Percentiles rank a stretch among this genome's conserved stretches.
These are phyloP conservation scores for Paxillus ammoniavirescens DNA, from an alignment of 768 basidiomycete genomes.

Conservation along the genomic window DNA sequence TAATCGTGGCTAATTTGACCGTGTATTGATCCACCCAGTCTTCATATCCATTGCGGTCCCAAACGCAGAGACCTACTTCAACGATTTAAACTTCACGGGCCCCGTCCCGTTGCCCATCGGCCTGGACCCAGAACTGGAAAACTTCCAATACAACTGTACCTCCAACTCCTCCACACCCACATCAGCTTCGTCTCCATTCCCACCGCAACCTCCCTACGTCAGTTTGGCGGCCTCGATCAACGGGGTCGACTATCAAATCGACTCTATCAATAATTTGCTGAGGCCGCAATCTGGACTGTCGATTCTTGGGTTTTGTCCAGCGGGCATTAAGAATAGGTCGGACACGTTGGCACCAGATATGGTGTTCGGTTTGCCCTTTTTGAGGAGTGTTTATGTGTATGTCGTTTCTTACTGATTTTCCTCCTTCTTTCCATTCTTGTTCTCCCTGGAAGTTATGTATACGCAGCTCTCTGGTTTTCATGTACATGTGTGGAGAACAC, in stretches of 20 bases:
- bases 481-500: no score
- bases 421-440: no score
- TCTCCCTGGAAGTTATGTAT: no score
- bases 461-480: no score
- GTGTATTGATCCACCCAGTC: constrained; percentile 8
- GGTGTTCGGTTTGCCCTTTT: constrained; percentile 25
- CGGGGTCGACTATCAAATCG: constrained; percentile 31
- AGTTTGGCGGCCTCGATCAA: constrained; percentile 29
- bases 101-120: constrained; percentile 16
- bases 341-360: constrained; percentile 12
- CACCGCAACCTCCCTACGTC: constrained; percentile 18
- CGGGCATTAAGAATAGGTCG: constrained; percentile 18
- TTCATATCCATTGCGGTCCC: constrained; percentile 17
- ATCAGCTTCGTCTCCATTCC: neutral
- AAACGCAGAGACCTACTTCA: constrained; percentile 14
- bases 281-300: constrained; percentile 3
- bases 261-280: constrained; percentile 21
- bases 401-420: no score
- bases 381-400: constrained; percentile 32
- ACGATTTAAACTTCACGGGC: constrained; percentile 17
- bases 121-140: neutral
- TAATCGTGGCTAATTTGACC: neutral
- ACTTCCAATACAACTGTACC: constrained; percentile 18
- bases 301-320: constrained; percentile 12
- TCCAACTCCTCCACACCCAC: neutral